These are phyloP conservation scores for Hypoxylon sp. DNA, from an alignment of 2,329 filamentous ascomycete genomes.

Conservation along the genomic window DNA sequence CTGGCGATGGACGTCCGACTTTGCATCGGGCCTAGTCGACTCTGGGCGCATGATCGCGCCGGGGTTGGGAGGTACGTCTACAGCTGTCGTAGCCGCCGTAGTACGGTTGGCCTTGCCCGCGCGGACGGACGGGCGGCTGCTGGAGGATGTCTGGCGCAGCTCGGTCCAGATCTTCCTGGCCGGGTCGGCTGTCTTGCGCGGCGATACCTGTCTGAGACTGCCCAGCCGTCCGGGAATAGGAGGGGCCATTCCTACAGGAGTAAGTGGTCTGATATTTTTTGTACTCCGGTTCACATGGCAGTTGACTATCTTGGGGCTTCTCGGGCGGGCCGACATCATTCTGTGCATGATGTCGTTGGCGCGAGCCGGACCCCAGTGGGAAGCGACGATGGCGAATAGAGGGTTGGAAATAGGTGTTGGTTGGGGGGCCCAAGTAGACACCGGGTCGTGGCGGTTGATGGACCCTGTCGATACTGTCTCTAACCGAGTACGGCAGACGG, in stretches of 20 bases:
- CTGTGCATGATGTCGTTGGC: slow-evolving; percentile 58
- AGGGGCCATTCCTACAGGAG: slow-evolving; percentile 18
- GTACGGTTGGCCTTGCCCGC: slow-evolving; percentile 33
- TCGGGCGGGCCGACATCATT: slow-evolving; percentile 41
- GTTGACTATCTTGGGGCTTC: slow-evolving; percentile 15
- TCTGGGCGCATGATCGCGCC: not conserved
- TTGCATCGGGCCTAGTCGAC: slow-evolving; percentile 19
- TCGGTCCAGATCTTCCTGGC: slow-evolving; percentile 50
- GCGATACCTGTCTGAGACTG: slow-evolving; percentile 28
- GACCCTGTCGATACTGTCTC: slow-evolving; percentile 65
- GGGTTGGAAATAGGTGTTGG: slow-evolving; percentile 53
- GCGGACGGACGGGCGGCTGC: slow-evolving; percentile 34
- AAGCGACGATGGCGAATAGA: slow-evolving; percentile 59
- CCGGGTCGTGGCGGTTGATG: slow-evolving; percentile 61
- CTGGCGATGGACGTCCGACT: slow-evolving; percentile 38
- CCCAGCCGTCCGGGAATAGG: slow-evolving; percentile 35
- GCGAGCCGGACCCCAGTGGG: slow-evolving; percentile 61
- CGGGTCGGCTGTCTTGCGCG: slow-evolving; percentile 42
- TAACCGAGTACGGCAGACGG: slow-evolving; percentile 60
- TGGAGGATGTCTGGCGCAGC: slow-evolving; percentile 44
- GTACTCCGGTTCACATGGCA: not conserved
- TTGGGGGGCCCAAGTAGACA: slow-evolving; percentile 65
- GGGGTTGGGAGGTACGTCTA: slow-evolving; percentile 19
- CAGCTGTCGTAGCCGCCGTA: slow-evolving; percentile 29
- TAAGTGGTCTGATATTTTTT: slow-evolving; percentile 9